Conservation (phyloP, 805 yeast genomes). For the Yamadazyma sp. region DNA sequence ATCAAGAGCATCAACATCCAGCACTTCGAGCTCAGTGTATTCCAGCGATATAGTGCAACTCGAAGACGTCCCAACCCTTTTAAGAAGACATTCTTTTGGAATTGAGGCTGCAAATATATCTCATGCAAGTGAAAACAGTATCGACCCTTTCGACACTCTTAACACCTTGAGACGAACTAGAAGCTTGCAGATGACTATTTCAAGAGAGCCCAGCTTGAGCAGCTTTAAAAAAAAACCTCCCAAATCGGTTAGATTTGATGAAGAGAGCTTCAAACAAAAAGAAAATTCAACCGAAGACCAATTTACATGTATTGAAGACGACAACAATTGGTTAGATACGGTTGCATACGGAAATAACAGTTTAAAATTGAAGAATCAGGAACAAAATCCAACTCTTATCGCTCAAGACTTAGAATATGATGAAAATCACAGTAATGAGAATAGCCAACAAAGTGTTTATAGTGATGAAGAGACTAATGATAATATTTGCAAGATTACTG, state of each 20-base stretch:
- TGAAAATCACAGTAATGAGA: too few relatives aligned
- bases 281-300: not conserved
- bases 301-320: too few relatives aligned
- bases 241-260: conserved; percentile 12
- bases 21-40: not conserved
- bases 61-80: conserved; percentile 9
- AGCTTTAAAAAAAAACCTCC: conserved; percentile 9
- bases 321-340: conserved; percentile 6
- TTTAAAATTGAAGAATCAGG: conserved; percentile 1
- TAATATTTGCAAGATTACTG: too few relatives aligned
- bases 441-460: too few relatives aligned
- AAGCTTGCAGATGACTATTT: conserved; percentile 11
- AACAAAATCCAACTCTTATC: too few relatives aligned
- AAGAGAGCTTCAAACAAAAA: not conserved
- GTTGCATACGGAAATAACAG: conserved; percentile 3
- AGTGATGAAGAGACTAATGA: too few relatives aligned
- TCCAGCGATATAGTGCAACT: not conserved
- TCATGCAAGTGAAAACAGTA: conserved; percentile 16
- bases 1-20: not conserved
- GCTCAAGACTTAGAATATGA: too few relatives aligned
- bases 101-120: conserved; percentile 5
- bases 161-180: conserved; percentile 15
- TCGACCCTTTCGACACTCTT: conserved; percentile 19
- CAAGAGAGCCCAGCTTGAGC: conserved; percentile 10
- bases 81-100: conserved; percentile 15